Evolutionary conservation across 2,329 filamentous ascomycete genomes (phyloP), one percentile per base, ranked within the genome.

Genomic region (Penicillium sp.): DNA sequence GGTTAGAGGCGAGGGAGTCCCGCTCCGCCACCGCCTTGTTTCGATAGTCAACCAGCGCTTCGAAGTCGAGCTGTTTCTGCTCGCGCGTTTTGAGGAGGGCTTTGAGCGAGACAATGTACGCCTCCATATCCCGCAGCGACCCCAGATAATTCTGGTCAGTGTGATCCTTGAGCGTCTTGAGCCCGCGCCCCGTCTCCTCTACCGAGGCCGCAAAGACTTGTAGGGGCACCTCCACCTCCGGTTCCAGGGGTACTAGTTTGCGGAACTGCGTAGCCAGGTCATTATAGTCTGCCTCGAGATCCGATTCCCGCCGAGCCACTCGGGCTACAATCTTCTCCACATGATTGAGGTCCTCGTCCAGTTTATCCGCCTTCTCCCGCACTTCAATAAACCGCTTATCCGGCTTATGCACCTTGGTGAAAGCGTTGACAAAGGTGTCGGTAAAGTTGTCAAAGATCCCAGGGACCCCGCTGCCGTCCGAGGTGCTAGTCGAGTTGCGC

Each of bases 21-120:
- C 90, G 85, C 69, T 98, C 93, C 3, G 82, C 74, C 2, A 88
- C 88, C 1, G 88, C 88, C 68, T 95, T 95, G 72, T 87, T 87
- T 46, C 95, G 85, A 69, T 97, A 97, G 66, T 97, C 91, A 24
- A 89, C 95, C 32, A 98, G 78, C 57, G 88, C 90, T 72, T 98
- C 93, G 64, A 91, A 95, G 72, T 98, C 93, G 51, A 98, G 84
- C 68, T 98, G 93, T 68, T 98, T 98, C 73, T 94, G 89, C 73
- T 98, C 93, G 31, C 93, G 84, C 1, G 88, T 88, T 68, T 95
- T 95, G 55, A 98, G 81, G 4, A 98, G 82, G 22, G 82, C 78
- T 69, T 95, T 95, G 41, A 97, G 75, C 0, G 89, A 85, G n/a
- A 80, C 74, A 57, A 89, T 91, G 70, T 97, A 98, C 24, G 89